Conservation (phyloP, 1,139 yeast genomes). For the Sugiyamaella grinbergsii region DNA sequence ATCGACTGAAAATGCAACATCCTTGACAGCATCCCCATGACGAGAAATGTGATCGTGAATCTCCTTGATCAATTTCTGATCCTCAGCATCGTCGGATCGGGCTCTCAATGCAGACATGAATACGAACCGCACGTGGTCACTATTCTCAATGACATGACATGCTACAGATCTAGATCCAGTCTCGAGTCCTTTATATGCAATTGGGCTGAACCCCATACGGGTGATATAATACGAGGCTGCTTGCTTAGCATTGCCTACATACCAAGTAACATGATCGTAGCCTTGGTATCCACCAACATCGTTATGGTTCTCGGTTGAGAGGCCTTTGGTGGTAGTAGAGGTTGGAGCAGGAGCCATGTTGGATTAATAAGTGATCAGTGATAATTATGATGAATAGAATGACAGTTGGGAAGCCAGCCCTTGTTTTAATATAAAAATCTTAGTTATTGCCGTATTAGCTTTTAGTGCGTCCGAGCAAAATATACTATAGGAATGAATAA, state of each 20-base stretch:
- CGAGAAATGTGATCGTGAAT: conserved; percentile 46
- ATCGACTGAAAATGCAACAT: conserved; percentile 62
- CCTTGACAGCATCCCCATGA: conserved; percentile 81
- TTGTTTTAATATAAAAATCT: too few relatives aligned
- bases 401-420: too few relatives aligned
- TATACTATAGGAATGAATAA: conserved; percentile 10
- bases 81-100: conserved; percentile 35
- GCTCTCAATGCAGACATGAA: conserved; percentile 48
- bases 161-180: conserved; percentile 60
- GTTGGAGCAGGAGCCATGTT: conserved; percentile 19
- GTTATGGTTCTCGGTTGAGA: not conserved
- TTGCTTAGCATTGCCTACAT: conserved; percentile 67
- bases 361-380: not conserved
- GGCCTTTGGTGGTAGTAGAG: conserved; percentile 1
- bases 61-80: conserved; percentile 40
- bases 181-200: conserved; percentile 69
- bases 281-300: conserved; percentile 30
- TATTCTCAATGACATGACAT: conserved; percentile 64
- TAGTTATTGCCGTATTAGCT: too few relatives aligned
- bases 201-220: conserved; percentile 62
- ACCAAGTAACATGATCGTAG: conserved; percentile 60
- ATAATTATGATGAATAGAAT: not conserved
- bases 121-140: conserved; percentile 55
- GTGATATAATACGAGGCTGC: conserved; percentile 57
- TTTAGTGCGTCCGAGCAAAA: too few relatives aligned